Evolutionary conservation across 495 filamentous ascomycete species (phyloP), one percentile per base, ranked within the genome.

Genomic region (Aspergillus homomorphus): DNA sequence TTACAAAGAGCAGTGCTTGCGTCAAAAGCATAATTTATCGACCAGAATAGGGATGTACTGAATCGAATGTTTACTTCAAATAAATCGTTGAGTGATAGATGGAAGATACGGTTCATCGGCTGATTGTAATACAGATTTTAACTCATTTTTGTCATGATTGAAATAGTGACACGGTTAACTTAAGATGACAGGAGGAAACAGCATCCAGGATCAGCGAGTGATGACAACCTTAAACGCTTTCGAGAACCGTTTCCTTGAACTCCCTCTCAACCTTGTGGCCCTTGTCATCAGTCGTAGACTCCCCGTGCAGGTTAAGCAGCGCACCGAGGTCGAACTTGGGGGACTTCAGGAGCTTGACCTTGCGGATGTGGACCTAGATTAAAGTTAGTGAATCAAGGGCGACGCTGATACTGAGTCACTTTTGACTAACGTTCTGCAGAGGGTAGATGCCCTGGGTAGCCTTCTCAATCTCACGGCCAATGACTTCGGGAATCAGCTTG

Each of bases 381-480:
- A 38, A 58, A 59, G 58, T 79, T 67, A 79, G 70, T 51, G 5
- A 19, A 30, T 61, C 16, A n/a, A 16, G n/a, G n/a, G n/a, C 22
- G 15, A 45, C 15, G 45, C 19, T 56, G 21, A 12, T 4, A 54
- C 56, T 50, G 22, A 26, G 10, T 1, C 12, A 24, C 24, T 49
- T 50, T 42, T 2, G 43, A 77, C 90, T 48, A 80, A 97, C 94
- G 77, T 98, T 96, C 82, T 98, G 94, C 69, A 98, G 87, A 63
- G 94, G 94, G 80, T 98, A 98, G 80, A 98, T 98, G 76, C 94
- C 94, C 81, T 96, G 91, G 58, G 92, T 96, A 54, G 94, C 84
- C 86, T 98, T 98, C 86, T 98, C 94, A 68, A 98, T 98, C 82
- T 98, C 94, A 70, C 93, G 92, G 61, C 94, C 94, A 75, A 98